Conservation (phyloP, 1,284 basidiomycete species). For the Pseudomicrostroma phylloplanum region DNA sequence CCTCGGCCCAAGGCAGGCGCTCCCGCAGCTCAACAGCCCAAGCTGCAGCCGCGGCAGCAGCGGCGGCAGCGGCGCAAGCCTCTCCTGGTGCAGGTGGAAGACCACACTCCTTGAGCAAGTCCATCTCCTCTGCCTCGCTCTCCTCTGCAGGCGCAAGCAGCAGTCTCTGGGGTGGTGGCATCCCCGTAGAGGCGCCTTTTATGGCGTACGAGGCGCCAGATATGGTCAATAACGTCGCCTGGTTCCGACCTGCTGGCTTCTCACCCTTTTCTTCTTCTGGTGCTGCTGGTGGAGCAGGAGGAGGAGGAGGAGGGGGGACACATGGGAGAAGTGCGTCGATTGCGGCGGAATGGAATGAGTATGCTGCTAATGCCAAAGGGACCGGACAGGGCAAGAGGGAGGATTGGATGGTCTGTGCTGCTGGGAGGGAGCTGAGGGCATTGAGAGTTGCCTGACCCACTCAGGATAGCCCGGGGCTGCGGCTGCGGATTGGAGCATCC, state of each 20-base stretch:
- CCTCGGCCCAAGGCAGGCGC: conserved; percentile 44
- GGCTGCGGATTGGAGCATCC: too few species aligned
- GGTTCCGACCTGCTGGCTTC: conserved; percentile 30
- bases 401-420: conserved; percentile 5
- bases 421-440: conserved; percentile 5
- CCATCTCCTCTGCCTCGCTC: conserved; percentile 7
- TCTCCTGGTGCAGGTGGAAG: background rate
- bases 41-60: conserved; percentile 1
- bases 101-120: conserved; percentile 9
- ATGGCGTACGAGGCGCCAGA: conserved; percentile 43
- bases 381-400: conserved; percentile 3
- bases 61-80: conserved; percentile 2
- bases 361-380: background rate
- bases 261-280: conserved; percentile 9
- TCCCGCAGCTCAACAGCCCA: conserved; percentile 30
- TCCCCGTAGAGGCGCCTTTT: conserved; percentile 43
- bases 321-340: conserved; percentile 6
- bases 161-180: conserved; percentile 16
- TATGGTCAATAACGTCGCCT: conserved; percentile 49
- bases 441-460: background rate
- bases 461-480: too few species aligned
- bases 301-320: conserved; percentile 23
- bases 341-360: conserved; percentile 3
- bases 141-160: background rate
- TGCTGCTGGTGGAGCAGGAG: conserved; percentile 2